Evolutionary conservation across 2,329 filamentous ascomycete genomes (phyloP), one percentile per base, ranked within the genome.

Genomic region (Macrophomina pseudophaseolina): DNA sequence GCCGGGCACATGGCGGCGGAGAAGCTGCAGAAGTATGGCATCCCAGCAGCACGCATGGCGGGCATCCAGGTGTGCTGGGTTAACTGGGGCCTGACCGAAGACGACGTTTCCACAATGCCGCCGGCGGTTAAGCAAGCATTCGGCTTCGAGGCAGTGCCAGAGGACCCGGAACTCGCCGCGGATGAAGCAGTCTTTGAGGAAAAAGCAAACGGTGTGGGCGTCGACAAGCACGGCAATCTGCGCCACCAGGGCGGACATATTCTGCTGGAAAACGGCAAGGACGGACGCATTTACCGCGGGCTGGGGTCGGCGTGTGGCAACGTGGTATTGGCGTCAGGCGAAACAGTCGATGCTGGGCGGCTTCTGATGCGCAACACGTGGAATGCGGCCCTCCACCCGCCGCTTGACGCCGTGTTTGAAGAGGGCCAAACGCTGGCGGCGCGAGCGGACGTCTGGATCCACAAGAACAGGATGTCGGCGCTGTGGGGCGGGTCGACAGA

Each of bases 381-480:
- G 80, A 81, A 81, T 42, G 75, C 79, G 7, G 77, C 77, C 33
- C 72, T 81, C 8, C 80, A 78, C 65, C 72, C 76, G 8, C 77
- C 78, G 1, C 72, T 81, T 28, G 76, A 78, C 33, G 64, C 72
- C 8, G 69, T 74, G 8, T 80, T 75, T 68, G 38, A 65, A 2
- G 60, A 71, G 28, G 74, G 73, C 18, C 53, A n/a, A 9, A 59
- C 65, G 5, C 40, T 75, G 2, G 8, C 59, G 0, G 32, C 32
- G 1, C 70, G 53, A 1, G 70, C 72, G 1, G 74, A 78, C 58
- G 71, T 74, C 0, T 74, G 72, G 72, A 71, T 76, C n/a, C 77
- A 81, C 68, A 80, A 81, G 66, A 77, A 80, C 28, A 73, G 79
- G 54, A 80, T 80, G 79, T 78, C 76, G 3, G 79, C 78, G 5